These are phyloP conservation scores for Boletus edulis DNA, from an alignment of 768 basidiomycete species.

Conservation along the genomic window DNA sequence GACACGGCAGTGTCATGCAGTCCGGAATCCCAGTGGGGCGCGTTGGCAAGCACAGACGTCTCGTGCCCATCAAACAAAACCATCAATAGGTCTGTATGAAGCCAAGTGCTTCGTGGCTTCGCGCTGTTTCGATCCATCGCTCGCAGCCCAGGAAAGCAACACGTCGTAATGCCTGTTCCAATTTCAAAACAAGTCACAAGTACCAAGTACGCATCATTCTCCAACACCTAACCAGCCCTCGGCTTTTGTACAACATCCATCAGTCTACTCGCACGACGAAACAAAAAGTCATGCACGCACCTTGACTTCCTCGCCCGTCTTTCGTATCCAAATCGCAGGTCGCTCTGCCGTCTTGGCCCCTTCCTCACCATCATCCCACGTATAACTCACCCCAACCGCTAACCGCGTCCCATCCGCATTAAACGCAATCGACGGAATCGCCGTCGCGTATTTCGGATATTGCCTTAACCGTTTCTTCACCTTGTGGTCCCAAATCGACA, in stretches of 20 bases:
- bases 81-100: too few species aligned
- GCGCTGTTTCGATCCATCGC: too few species aligned
- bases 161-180: too few species aligned
- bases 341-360: conserved; percentile 63
- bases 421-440: conserved; percentile 80
- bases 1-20: too few species aligned
- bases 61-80: too few species aligned
- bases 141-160: too few species aligned
- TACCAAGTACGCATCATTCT: too few species aligned
- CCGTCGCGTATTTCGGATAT: conserved; percentile 73
- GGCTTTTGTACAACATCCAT: conserved; percentile 6
- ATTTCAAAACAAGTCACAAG: too few species aligned
- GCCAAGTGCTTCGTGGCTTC: too few species aligned
- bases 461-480: conserved; percentile 94
- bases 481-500: conserved; percentile 96
- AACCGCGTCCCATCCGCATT: conserved; percentile 80
- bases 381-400: conserved; percentile 84
- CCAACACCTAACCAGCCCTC: conserved; percentile 18
- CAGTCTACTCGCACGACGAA: not conserved
- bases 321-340: conserved; percentile 60
- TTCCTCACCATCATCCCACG: conserved; percentile 84
- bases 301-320: conserved; percentile 77
- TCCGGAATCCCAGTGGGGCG: too few species aligned
- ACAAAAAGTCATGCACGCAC: conserved; percentile 33
- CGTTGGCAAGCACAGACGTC: too few species aligned